These are phyloP conservation scores for Exophiala sideris DNA, from an alignment of 2,329 filamentous ascomycete genomes.

Conservation along the genomic window DNA sequence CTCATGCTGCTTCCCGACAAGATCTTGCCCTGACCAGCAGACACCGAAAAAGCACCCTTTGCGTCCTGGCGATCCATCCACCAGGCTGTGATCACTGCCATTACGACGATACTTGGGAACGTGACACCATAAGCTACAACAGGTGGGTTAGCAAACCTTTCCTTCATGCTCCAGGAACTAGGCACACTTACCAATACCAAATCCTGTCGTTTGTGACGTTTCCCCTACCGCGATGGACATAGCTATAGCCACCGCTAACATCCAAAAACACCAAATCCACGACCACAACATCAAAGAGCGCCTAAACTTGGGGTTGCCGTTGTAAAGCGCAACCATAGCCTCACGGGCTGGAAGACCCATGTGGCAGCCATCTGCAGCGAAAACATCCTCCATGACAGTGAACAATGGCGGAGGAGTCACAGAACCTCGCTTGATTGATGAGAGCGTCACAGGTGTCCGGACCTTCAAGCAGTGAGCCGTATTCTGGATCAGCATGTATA, in stretches of 20 bases:
- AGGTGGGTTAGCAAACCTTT: not conserved
- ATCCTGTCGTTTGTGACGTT: not conserved
- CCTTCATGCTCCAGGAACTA: not conserved
- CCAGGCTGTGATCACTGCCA: not conserved
- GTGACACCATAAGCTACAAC: slow-evolving; percentile 1
- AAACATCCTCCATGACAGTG: not conserved
- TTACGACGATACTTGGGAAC: slow-evolving; percentile 2
- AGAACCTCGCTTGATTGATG: not conserved
- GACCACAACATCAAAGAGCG: slow-evolving; percentile 2
- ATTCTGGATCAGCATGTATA: slow-evolving; percentile 3
- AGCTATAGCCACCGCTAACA: not conserved
- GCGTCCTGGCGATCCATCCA: not conserved
- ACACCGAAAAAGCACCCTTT: no score
- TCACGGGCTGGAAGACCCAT: not conserved
- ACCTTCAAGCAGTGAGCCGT: not conserved
- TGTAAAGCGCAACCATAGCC: not conserved
- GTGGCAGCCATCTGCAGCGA: not conserved
- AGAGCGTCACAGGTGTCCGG: not conserved
- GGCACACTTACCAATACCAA: not conserved
- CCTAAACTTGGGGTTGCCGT: not conserved
- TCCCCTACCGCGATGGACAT: not conserved
- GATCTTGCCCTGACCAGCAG: no score
- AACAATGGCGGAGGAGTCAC: not conserved
- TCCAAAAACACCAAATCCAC: not conserved
- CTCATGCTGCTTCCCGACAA: no score